A percentile compares a stretch with the other conserved stretches of the same genome.
Conservation (phyloP, 1,284 basidiomycete species). For the Entoloma clypeatum region DNA sequence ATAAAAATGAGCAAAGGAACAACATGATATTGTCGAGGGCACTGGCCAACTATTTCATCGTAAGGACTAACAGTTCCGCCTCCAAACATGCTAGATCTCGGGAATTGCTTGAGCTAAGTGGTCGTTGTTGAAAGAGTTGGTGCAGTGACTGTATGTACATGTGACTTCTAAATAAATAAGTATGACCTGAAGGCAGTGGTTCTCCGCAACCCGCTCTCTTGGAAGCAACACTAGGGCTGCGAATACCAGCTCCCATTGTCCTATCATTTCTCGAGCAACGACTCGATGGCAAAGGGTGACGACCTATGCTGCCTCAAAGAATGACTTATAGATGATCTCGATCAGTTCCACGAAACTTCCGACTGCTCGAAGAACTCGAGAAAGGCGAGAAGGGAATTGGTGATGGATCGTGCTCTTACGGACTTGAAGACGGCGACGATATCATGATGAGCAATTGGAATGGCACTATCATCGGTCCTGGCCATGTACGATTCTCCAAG, state of each 20-base stretch:
- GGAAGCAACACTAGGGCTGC: too few species aligned
- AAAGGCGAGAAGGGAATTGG: conserved; percentile 99
- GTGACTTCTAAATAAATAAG: too few species aligned
- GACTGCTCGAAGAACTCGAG: conserved; percentile 95
- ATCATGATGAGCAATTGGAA: conserved; percentile 98
- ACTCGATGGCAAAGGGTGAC: too few species aligned
- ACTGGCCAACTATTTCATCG: conserved; percentile 89
- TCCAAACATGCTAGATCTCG: conserved; percentile 56
- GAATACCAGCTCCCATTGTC: too few species aligned
- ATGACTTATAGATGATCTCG: conserved; percentile 5
- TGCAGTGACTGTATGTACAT: too few species aligned
- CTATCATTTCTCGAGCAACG: too few species aligned
- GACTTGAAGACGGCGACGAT: conserved; percentile 89
- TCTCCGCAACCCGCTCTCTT: too few species aligned
- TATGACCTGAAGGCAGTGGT: too few species aligned
- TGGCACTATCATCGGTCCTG: conserved; percentile 97
- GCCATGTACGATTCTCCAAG: conserved; percentile 67
- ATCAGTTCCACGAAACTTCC: conserved; percentile 93
- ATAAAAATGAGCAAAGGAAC: neutral
- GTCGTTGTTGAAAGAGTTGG: too few species aligned
- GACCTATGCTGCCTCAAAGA: too few species aligned
- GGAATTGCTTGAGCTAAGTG: too few species aligned
- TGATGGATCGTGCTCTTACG: conserved; percentile 96
- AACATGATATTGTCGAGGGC: neutral
- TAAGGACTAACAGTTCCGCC: conserved; percentile 73